phyloP scores from a whole-genome alignment of 108 stramenopile species.

The Cyclotella atomus region DNA sequence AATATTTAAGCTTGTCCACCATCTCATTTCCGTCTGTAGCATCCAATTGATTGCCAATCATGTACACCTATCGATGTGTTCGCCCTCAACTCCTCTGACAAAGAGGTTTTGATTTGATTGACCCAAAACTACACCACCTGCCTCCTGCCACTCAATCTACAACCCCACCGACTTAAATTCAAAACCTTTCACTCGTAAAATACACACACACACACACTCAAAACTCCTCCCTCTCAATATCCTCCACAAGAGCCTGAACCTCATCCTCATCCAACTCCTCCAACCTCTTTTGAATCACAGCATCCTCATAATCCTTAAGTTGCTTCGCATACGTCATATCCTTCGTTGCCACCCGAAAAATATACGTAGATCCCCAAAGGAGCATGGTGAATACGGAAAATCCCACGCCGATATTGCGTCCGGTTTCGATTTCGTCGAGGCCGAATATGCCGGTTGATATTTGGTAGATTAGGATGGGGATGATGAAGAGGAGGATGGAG shows the following conservation, averaged over 20 bases:
- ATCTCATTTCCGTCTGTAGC: too few species aligned
- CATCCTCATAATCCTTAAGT: conserved; percentile 96
- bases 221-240: conserved; percentile 78
- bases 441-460: conserved; percentile 65
- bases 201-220: neutral
- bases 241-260: conserved; percentile 89
- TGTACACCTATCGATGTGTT: too few species aligned
- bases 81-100: too few species aligned
- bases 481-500: conserved; percentile 71
- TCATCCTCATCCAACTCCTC: conserved; percentile 97
- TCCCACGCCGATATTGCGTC: conserved; percentile 80
- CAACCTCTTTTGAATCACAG: conserved; percentile 94
- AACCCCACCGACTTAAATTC: too few species aligned
- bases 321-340: conserved; percentile 99
- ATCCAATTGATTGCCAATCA: too few species aligned
- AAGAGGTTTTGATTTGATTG: too few species aligned
- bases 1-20: too few species aligned
- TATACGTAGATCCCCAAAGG: conserved; percentile 86
- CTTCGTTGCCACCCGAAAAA: conserved; percentile 95
- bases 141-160: too few species aligned
- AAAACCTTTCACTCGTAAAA: neutral
- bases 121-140: too few species aligned
- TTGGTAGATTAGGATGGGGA: conserved; percentile 74
- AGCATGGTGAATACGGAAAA: conserved; percentile 75
- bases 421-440: conserved; percentile 72